These are phyloP conservation scores for Garcia nutans DNA, from an alignment of 345 rosid species.

Conservation along the genomic window DNA sequence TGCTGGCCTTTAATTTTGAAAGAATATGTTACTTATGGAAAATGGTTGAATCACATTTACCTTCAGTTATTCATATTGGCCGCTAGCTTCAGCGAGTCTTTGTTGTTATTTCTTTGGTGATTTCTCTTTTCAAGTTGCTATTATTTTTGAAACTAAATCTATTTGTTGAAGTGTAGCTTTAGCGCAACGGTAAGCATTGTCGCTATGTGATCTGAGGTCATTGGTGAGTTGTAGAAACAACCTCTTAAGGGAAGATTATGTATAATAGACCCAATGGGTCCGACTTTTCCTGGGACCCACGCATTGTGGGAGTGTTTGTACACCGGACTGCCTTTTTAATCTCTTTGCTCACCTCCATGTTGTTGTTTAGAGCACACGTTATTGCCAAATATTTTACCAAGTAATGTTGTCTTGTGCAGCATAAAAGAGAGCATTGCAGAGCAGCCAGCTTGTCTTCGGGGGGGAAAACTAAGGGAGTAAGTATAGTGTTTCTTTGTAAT, in stretches of 20 bases:
- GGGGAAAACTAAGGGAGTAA: conserved; percentile 93
- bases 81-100: not conserved
- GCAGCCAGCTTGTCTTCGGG: conserved; percentile 67
- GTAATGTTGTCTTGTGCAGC: conserved; percentile 47
- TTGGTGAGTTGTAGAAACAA: no score
- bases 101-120: not conserved
- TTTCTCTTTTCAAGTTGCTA: not conserved
- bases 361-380: no score
- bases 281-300: no score
- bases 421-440: conserved; percentile 78
- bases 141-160: not conserved
- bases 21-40: not conserved
- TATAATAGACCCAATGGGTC: no score
- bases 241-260: no score
- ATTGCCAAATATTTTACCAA: not conserved
- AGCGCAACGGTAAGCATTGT: no score
- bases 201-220: no score
- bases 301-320: no score
- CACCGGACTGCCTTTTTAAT: no score
- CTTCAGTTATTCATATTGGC: not conserved
- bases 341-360: not conserved
- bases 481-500: conserved; percentile 27
- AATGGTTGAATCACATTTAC: not conserved
- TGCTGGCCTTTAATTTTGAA: no score
- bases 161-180: no score